Evolutionary conservation across 164 flowering plant genomes (phyloP), one percentile per base, ranked within the genome.

Genomic region (Berberis vulgaris): DNA sequence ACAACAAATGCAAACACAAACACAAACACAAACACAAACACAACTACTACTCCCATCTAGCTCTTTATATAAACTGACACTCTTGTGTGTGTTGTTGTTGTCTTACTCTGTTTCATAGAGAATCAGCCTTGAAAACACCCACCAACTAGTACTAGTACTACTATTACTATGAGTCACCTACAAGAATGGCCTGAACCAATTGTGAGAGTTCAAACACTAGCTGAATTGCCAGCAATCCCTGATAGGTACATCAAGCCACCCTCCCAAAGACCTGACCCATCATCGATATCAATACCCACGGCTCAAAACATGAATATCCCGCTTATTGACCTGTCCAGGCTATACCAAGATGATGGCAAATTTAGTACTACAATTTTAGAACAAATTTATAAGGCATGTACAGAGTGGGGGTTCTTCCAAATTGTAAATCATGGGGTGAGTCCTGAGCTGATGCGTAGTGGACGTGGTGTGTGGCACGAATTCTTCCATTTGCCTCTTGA

Each of bases 381-480:
- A 0, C 26, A 42, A 5, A 62, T 88, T 6, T 60, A 69, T 12
- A 39, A 52, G 26, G 92, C 89, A 41, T 86, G 90, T 69, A 56
- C 80, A 1, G 84, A 88, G 60, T 88, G 96, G 96, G 96, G 92
- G 0, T 82, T 88, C 72, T 85, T 88, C 66, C 91, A 84, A 66
- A 76, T 79, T 60, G 80, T 86, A 47, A 84, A 86, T 80, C 96
- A 88, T 66, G 92, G 96, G 0, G 78, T 88, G 38, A 73, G 76
- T 68, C 78, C 53, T 3, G 79, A 78, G 45, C 63, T 86, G 65
- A 74, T 88, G 82, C 45, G 5, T 6, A 43, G 46, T 9, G 68
- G 66, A 3, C 71, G 78, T 2, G 82, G 75, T 40, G 68, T 52
- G 2, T 88, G 88, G 89, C 71, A 88, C 0, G 71, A 73, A 7